These are phyloP conservation scores for Kodamaea nitidulidarum DNA, from an alignment of 805 yeast species.

Conservation along the genomic window DNA sequence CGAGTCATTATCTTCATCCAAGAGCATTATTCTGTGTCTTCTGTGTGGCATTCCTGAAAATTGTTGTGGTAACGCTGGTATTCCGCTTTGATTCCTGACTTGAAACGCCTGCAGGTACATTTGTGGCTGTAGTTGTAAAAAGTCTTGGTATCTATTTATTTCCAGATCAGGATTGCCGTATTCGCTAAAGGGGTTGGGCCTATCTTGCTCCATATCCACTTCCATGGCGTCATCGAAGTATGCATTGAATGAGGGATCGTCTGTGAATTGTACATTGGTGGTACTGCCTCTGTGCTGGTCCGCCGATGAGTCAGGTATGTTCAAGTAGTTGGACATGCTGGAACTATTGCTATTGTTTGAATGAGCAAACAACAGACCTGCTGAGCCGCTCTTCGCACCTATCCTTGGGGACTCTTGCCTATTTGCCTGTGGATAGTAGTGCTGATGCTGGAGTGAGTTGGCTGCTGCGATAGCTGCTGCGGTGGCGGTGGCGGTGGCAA, in stretches of 20 bases:
- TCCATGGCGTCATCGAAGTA: slow-evolving; percentile 12
- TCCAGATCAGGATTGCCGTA: slow-evolving; percentile 39
- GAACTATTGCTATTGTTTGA: slow-evolving; percentile 16
- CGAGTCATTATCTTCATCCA: slow-evolving; percentile 19
- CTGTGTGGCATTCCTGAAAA: slow-evolving; percentile 14
- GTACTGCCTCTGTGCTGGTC: slow-evolving; percentile 20
- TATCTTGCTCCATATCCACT: slow-evolving; percentile 6
- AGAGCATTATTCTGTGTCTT: slow-evolving; percentile 32
- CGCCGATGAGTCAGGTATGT: slow-evolving; percentile 29
- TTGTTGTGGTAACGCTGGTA: slow-evolving; percentile 11
- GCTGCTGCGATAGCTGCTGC: slow-evolving; percentile 15
- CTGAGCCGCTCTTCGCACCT: slow-evolving; percentile 6
- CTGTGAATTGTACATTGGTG: slow-evolving; percentile 7
- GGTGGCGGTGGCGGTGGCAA: slow-evolving; percentile 10
- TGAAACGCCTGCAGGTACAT: slow-evolving; percentile 8
- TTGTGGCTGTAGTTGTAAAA: slow-evolving; percentile 11
- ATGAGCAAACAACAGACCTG: slow-evolving; percentile 11
- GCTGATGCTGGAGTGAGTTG: slow-evolving; percentile 6
- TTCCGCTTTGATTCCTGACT: slow-evolving; percentile 3
- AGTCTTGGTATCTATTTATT: slow-evolving; percentile 9
- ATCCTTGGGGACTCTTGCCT: slow-evolving; percentile 4
- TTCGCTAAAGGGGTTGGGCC: slow-evolving; percentile 31
- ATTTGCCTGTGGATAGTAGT: slow-evolving; percentile 2
- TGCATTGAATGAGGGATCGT: slow-evolving; percentile 5
- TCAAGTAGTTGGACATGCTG: slow-evolving; percentile 25